phyloP scores from a whole-genome alignment of 352 stramenopile species.

The Globisporangium cylindrosporum region DNA sequence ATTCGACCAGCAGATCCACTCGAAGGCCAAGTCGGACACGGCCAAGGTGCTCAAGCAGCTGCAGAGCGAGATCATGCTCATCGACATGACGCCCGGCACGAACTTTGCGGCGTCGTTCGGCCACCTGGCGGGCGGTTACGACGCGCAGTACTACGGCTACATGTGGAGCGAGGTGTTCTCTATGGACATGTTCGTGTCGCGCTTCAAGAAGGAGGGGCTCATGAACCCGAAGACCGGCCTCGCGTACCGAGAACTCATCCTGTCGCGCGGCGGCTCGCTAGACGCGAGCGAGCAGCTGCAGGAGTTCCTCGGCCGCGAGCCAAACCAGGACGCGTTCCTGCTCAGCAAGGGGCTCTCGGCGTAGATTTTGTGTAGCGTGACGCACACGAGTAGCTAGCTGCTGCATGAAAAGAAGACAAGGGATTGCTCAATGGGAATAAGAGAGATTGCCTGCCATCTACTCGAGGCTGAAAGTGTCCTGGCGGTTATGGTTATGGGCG shows the following conservation, averaged over 20 bases:
- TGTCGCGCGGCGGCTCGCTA: constrained; percentile 77
- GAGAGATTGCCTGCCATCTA: neutral
- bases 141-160: constrained; percentile 87
- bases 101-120: constrained; percentile 86
- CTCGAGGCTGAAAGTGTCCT: too few relatives aligned
- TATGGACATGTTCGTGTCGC: constrained; percentile 88
- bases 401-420: neutral
- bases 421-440: neutral
- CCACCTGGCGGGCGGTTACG: constrained; percentile 76
- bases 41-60: constrained; percentile 75
- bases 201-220: constrained; percentile 82
- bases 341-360: constrained; percentile 62
- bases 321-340: constrained; percentile 81
- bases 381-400: neutral
- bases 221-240: constrained; percentile 81
- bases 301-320: constrained; percentile 76
- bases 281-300: constrained; percentile 78
- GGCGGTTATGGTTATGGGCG: neutral
- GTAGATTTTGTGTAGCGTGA: neutral
- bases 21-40: constrained; percentile 80
- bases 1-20: constrained; percentile 87
- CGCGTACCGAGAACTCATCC: constrained; percentile 83
- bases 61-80: constrained; percentile 83
- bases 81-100: constrained; percentile 83
- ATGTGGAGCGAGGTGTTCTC: constrained; percentile 90